These are phyloP conservation scores for Hypoxylon lenormandii DNA, from an alignment of 495 filamentous ascomycete species.

Conservation along the genomic window DNA sequence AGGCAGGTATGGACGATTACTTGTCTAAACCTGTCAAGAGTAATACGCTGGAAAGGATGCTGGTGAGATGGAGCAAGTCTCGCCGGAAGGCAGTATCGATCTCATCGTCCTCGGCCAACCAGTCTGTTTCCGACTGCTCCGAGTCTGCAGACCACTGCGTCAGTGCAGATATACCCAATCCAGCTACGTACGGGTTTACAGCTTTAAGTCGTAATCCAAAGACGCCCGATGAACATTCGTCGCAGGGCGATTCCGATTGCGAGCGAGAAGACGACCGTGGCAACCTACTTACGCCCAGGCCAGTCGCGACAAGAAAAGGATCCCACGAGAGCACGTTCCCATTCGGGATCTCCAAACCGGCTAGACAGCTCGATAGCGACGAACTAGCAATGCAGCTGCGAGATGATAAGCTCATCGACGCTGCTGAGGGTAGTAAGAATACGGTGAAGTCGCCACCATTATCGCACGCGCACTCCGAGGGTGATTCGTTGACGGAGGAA, in stretches of 20 bases:
- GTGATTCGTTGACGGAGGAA: constrained; percentile 54
- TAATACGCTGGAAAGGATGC: constrained; percentile 75
- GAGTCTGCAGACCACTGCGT: constrained; percentile 50
- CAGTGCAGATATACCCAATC: constrained; percentile 47
- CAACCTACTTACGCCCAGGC: constrained; percentile 49
- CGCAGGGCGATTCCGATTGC: constrained; percentile 12
- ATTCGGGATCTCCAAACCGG: constrained; percentile 40
- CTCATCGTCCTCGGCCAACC: constrained; percentile 33
- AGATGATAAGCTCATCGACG: constrained; percentile 56
- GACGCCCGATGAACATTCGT: constrained; percentile 23
- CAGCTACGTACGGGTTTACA: constrained; percentile 19
- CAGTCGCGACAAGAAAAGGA: constrained; percentile 27
- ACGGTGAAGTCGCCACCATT: constrained; percentile 27
- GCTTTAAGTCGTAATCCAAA: constrained; percentile 13
- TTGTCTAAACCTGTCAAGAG: constrained; percentile 80
- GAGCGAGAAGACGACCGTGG: constrained; percentile 29
- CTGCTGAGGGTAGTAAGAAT: constrained; percentile 39
- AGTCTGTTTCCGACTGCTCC: constrained; percentile 47
- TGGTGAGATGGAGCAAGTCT: constrained; percentile 54
- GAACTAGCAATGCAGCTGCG: constrained; percentile 50
- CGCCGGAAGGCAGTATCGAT: constrained; percentile 34
- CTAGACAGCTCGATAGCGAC: constrained; percentile 41
- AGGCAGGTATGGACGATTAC: constrained; percentile 87
- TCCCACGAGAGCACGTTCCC: constrained; percentile 41
- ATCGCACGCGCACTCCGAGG: constrained; percentile 23